Evolutionary conservation across 2,329 filamentous ascomycete genomes (phyloP), one percentile per base, ranked within the genome.

Genomic region (Paraphaeosphaeria sporulosa): DNA sequence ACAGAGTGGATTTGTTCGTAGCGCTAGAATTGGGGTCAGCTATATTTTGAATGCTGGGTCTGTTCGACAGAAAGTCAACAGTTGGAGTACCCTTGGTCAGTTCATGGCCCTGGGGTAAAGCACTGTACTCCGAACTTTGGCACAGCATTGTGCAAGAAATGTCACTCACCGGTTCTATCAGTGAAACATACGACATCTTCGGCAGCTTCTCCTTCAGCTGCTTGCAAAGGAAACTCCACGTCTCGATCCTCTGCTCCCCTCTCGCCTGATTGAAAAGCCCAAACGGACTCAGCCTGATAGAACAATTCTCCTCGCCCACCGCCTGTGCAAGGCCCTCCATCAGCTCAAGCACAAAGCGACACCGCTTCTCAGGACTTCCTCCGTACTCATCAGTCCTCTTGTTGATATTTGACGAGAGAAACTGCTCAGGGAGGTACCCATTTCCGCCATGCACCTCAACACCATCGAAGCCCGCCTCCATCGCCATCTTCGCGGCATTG

Each of bases 391-490:
- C 83, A 1, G 78, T 82, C 17, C 83, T 75, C 61, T 77, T 74
- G 66, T 86, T 86, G 69, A 79, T 72, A 46, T 78, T 81, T 6
- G 80, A 80, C 51, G 81, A 81, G 3, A 81, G 69, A 65, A 85
- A 85, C 59, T 85, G 82, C 64, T 85, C 83, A 0, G 80, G 77
- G 4, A 85, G 73, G 61, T 85, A 85, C 1, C 82, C 83, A 61
- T 84, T 85, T 4, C 72, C 81, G 2, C 71, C 75, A 61, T 85
- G 83, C 15, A 85, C 70, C 62, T 85, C 83, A 2, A 85, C 79
- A 1, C 83, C 83, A 60, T 85, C 83, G 46, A 85, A 87, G 0
- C 86, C 86, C 80, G 82, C 48, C 51, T 83, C 81, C 27, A 89
- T 79, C 0, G 86, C 86, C 73, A 79, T 85, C 55, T 73, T 76